Conservation (phyloP, 306 rosid species). For the Vicia villosa region DNA sequence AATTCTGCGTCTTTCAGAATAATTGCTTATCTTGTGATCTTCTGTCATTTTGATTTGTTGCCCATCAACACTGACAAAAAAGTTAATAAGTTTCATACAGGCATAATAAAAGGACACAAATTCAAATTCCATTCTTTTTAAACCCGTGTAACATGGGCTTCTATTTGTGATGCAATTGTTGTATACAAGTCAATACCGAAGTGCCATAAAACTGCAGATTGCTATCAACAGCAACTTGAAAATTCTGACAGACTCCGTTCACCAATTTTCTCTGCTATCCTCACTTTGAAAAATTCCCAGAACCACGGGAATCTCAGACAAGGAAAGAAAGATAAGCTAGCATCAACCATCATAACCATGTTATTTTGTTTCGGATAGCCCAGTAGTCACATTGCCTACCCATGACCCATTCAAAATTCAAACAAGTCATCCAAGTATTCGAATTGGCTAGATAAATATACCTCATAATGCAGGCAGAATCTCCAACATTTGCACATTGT, state of each 20-base stretch:
- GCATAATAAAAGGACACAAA: constrained; percentile 10
- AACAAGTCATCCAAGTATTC: constrained; percentile 31
- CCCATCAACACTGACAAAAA: constrained; percentile 71
- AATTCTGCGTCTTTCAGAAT: constrained; percentile 74
- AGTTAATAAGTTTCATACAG: constrained; percentile 24
- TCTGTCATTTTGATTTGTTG: constrained; percentile 78
- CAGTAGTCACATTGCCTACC: constrained; percentile 23
- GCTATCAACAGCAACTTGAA: constrained; percentile 31
- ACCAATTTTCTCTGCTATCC: constrained; percentile 12
- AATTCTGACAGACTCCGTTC: background rate
- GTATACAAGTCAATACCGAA: constrained; percentile 15
- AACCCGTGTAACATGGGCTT: constrained; percentile 10
- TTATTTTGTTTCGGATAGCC: constrained; percentile 23
- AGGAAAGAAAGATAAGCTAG: constrained; percentile 10
- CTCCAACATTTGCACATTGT: constrained; percentile 98
- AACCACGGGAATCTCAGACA: constrained; percentile 27
- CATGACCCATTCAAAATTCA: constrained; percentile 34
- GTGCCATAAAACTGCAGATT: constrained; percentile 12
- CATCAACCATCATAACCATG: constrained; percentile 21
- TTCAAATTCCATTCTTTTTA: constrained; percentile 10
- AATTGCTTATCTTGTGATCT: constrained; percentile 78
- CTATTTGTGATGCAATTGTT: constrained; percentile 5
- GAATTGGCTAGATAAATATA: constrained; percentile 43
- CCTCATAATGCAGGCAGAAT: constrained; percentile 87
- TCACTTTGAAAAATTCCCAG: constrained; percentile 23